These are phyloP conservation scores for Candida coquimbonensis DNA, from an alignment of 805 yeast species.

Conservation along the genomic window DNA sequence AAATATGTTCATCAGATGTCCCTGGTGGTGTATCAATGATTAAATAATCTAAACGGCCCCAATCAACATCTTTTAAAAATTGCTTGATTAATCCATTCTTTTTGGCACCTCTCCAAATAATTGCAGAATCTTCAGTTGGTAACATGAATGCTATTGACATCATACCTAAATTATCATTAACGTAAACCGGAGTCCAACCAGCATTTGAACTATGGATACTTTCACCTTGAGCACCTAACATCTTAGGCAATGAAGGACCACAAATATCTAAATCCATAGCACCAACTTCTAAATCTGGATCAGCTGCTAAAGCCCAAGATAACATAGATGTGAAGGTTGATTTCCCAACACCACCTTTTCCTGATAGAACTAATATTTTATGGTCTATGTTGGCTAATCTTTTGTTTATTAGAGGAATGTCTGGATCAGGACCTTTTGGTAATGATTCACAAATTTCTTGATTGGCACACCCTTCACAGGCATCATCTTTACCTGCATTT, in stretches of 20 bases:
- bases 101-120: slow-evolving; percentile 97
- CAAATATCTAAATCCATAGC: slow-evolving; percentile 97
- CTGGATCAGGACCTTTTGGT: slow-evolving; percentile 95
- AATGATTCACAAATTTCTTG: slow-evolving; percentile 82
- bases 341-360: slow-evolving; percentile 96
- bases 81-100: slow-evolving; percentile 90
- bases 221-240: slow-evolving; percentile 89
- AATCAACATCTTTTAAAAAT: slow-evolving; percentile 87
- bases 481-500: slow-evolving; percentile 87
- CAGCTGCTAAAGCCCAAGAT: slow-evolving; percentile 92
- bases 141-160: slow-evolving; percentile 95
- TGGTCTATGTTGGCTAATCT: slow-evolving; percentile 63
- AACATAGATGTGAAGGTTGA: slow-evolving; percentile 93
- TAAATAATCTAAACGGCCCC: slow-evolving; percentile 86
- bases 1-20: slow-evolving; percentile 93
- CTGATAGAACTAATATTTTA: slow-evolving; percentile 75
- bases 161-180: slow-evolving; percentile 88
- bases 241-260: slow-evolving; percentile 93
- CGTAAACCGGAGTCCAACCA: slow-evolving; percentile 97
- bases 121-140: slow-evolving; percentile 88
- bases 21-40: slow-evolving; percentile 98
- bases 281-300: slow-evolving; percentile 65
- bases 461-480: slow-evolving; percentile 93
- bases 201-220: slow-evolving; percentile 80
- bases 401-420: slow-evolving; percentile 65